phyloP scores from a whole-genome alignment of 2,329 filamentous ascomycete species.

The Beauveria sp. region DNA sequence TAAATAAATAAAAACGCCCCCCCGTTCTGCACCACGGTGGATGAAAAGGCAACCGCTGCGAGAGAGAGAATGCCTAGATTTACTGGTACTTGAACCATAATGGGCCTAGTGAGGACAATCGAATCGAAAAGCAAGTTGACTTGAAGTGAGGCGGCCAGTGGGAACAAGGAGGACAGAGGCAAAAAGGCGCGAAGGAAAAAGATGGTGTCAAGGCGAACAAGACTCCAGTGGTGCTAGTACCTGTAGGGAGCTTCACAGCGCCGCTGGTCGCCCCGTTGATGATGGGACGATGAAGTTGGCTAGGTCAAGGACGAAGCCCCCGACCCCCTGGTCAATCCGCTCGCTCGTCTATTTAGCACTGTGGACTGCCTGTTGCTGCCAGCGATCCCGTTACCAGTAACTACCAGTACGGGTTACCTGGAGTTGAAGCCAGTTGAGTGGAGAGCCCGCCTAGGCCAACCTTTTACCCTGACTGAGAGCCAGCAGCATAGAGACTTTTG shows the following conservation, averaged over 20 bases:
- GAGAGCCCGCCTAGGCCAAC: background rate
- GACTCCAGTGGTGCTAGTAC: background rate
- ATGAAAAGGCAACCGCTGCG: constrained; percentile 1
- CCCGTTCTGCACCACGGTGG: background rate
- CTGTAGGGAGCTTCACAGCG: constrained; percentile 4
- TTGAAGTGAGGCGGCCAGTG: background rate
- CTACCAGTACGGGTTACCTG: background rate
- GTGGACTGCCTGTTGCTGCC: background rate
- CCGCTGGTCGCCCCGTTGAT: background rate
- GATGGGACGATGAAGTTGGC: background rate
- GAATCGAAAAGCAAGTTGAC: background rate
- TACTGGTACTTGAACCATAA: too few species aligned
- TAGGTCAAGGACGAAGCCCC: background rate
- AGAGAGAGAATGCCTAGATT: background rate
- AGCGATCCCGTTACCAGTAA: too few species aligned
- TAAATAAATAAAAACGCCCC: background rate
- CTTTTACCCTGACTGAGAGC: background rate
- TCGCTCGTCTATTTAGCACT: background rate
- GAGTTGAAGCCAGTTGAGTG: constrained; percentile 5
- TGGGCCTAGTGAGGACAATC: background rate
- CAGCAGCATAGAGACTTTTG: background rate
- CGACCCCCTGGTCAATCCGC: background rate
- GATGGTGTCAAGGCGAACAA: background rate
- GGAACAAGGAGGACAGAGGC: background rate
- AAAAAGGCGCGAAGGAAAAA: background rate